Base-by-base conservation (phyloP, 169 alveolate species). In the Plasmodium coatneyi region DNA sequence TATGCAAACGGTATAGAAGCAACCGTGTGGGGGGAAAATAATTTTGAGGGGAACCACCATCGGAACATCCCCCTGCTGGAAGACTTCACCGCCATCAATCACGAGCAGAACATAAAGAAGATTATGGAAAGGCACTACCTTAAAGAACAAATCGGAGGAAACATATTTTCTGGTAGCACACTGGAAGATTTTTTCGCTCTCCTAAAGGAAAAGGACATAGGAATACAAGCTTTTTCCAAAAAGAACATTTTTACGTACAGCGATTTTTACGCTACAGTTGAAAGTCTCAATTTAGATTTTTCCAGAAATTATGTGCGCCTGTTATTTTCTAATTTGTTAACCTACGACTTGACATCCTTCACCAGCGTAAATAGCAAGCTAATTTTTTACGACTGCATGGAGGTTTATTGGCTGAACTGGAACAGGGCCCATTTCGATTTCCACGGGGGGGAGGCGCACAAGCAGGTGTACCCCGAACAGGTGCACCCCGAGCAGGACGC, bases 291-390 rank as follows among this genome's bases (percentile, higher is more conserved):
- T 46, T 74, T 86, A 10, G 49, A 72, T 9, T 86, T 86, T 30
- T 78, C 93, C 1, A 86, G 80, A 86, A 52, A n/a, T 76, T 86
- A 76, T 28, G 30, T 86, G 36, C 84, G 86, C 9, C 83, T 86
- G 22, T 32, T 86, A 22, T 86, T 86, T 86, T 49, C 86, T 25
- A 86, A 86, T 74, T 74, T 86, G 30, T 19, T 86, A 32, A 54
- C 86, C 2, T 86, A 86, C 80, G 93, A 86, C 19, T 12, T 86
- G 54, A 74, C 93, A 3, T 74, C 93, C 6, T 86, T 86, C 80
- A 54, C 79, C 41, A 86, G 93, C 80, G 60, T 86, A 36, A 49
- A 86, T 43, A 86, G 19, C 79, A 86, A 86, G 46, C 56, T 86
- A 10, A 86, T 86, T 34, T 86, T 86, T 76, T 86, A 32, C 66